phyloP scores from a whole-genome alignment of 176 grass and related monocot genomes.

The Cenchrus americanus region DNA sequence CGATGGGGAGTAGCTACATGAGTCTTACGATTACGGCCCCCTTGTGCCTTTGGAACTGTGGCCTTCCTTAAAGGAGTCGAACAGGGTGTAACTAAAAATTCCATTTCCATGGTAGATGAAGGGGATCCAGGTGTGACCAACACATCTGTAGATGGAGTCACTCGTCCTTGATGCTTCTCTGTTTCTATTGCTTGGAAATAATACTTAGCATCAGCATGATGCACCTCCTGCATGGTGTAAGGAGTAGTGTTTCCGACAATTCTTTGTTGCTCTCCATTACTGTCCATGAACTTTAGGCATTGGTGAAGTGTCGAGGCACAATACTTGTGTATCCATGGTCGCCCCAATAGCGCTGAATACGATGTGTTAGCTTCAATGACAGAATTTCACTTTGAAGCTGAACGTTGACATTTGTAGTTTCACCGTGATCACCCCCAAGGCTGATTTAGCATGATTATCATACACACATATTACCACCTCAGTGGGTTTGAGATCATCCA shows the following conservation, averaged over 20 bases:
- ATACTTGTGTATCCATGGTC: conserved; percentile 2
- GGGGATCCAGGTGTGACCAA: too few species aligned
- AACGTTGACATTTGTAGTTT: background rate
- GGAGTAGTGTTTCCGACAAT: background rate
- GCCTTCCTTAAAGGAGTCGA: too few species aligned
- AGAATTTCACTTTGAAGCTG: background rate
- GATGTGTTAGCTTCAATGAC: background rate
- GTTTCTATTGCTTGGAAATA: background rate
- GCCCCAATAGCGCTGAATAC: background rate
- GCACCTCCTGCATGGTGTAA: background rate
- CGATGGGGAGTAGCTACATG: too few species aligned
- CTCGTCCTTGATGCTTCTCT: background rate
- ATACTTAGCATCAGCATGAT: background rate
- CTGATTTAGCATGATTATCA: background rate
- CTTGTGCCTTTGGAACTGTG: too few species aligned
- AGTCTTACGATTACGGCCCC: too few species aligned
- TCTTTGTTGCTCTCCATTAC: background rate
- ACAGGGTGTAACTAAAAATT: too few species aligned
- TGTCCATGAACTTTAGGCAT: background rate
- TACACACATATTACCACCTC: background rate
- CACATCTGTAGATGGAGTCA: too few species aligned
- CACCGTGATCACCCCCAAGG: background rate
- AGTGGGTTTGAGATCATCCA: background rate
- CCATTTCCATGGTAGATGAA: too few species aligned
- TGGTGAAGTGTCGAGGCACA: background rate